These are phyloP conservation scores for Conringia planisiliqua DNA, from an alignment of 345 rosid species.

Conservation along the genomic window DNA sequence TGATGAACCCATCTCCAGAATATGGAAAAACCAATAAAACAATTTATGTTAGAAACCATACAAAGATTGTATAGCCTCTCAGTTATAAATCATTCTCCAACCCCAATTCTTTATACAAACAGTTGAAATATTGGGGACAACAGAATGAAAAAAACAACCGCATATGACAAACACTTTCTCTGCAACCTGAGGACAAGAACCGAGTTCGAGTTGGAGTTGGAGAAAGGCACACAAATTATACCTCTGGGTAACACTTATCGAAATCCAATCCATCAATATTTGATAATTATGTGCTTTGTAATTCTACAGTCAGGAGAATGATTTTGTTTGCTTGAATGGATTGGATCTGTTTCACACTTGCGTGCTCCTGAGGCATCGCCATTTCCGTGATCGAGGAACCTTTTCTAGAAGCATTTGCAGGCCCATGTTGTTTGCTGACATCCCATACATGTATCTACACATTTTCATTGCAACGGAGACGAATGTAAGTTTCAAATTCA, in stretches of 20 bases:
- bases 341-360: constrained; percentile 46
- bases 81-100: neutral
- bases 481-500: neutral
- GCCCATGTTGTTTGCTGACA: constrained; percentile 63
- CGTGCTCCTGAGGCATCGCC: constrained; percentile 80
- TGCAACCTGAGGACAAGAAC: neutral
- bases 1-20: constrained; percentile 4
- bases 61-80: constrained; percentile 13
- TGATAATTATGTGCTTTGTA: constrained; percentile 13
- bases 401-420: constrained; percentile 84
- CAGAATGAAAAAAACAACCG: neutral
- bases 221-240: constrained; percentile 4
- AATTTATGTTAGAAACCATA: neutral
- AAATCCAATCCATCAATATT: constrained; percentile 1
- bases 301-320: constrained; percentile 2
- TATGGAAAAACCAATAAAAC: constrained; percentile 4
- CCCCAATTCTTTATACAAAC: constrained; percentile 21
- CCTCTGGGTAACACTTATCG: neutral
- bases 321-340: constrained; percentile 7
- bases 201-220: constrained; percentile 10
- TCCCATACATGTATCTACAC: constrained; percentile 62
- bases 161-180: neutral
- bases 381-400: constrained; percentile 53
- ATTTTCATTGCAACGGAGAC: constrained; percentile 6
- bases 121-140: constrained; percentile 6